Evolutionary conservation across 148 eudicot genomes (phyloP), one percentile per base, ranked within the genome.

Genomic region (Camellia granthamiana): DNA sequence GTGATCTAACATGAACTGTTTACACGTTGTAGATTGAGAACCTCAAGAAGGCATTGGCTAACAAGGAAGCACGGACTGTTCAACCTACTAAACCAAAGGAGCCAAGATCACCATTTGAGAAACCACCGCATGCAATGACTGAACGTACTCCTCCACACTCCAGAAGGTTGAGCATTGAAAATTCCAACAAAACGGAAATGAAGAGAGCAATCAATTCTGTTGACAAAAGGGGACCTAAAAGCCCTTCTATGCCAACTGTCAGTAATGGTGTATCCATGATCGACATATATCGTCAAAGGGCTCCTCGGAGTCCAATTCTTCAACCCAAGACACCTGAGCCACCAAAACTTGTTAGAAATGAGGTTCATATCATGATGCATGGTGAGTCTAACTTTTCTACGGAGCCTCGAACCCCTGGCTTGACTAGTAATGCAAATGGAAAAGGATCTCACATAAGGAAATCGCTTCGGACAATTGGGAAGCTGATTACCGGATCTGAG

Each of bases 401-500:
- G 15, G 92, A 85, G 56, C 72, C 74, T 76, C 84, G 19, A 60
- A 87, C 88, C 5, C 87, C 92, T 52, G 67, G 78, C 72, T 58
- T 77, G 69, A 73, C 58, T 44, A 70, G 70, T 56, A 42, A 56
- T 76, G 74, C 88, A 73, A 83, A 84, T 72, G 90, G 87, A 72
- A 95, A 95, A 70, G 86, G 86, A 23, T 93, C 99, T 72, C 99
- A 96, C 7, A 84, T 96, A 74, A 90, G 80, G 85, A 95, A 89
- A 88, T 96, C 99, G 11, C 85, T 96, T 52, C 86, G 95, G 58
- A 87, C 91, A 10, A 89, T 96, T 54, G 98, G 99, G 81, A 96
- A 89, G 84, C 82, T 96, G 76, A 91, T 96, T 61, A 89, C 89
- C 58, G 97, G 99, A 74, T 88, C 98, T 3, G 99, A 96, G 49